Evolutionary conservation across 768 basidiomycete species (phyloP).

Genomic region (Chlorophyllum brunneum): DNA sequence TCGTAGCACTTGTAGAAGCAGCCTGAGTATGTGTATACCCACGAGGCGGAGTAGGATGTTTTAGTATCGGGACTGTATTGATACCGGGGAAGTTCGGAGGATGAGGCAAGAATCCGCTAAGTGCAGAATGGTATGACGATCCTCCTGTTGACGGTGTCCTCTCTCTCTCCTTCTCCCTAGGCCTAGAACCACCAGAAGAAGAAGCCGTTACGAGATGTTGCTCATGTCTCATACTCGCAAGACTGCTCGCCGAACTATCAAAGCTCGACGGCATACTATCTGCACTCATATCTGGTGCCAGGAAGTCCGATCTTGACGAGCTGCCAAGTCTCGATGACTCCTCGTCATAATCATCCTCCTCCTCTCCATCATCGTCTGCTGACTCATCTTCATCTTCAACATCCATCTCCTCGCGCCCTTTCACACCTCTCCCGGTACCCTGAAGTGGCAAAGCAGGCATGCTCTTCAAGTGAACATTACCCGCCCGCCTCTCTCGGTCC

Average conservation of each 20-base stretch:
- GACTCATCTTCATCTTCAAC: slow-evolving; percentile 30
- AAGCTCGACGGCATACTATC: slow-evolving; percentile 16
- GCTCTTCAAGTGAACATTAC: slow-evolving; percentile 38
- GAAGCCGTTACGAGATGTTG: not conserved
- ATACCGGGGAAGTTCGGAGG: slow-evolving; percentile 4
- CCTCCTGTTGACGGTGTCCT: not conserved
- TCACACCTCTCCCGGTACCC: slow-evolving; percentile 24
- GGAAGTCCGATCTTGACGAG: not conserved
- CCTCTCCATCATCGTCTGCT: slow-evolving; percentile 30
- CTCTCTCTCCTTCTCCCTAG: not conserved
- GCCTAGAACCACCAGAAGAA: not conserved
- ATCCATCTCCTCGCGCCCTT: slow-evolving; percentile 30
- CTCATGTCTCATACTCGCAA: not conserved
- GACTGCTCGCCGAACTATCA: slow-evolving; percentile 18
- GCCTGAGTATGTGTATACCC: not conserved
- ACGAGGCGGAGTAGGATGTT: slow-evolving; percentile 9
- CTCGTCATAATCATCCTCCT: slow-evolving; percentile 34
- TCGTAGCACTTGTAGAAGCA: not conserved
- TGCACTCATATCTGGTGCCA: not conserved
- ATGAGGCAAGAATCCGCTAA: not conserved
- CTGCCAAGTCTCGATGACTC: slow-evolving; percentile 7
- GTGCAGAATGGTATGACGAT: slow-evolving; percentile 13
- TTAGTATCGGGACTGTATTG: slow-evolving; percentile 5
- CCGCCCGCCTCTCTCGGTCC: slow-evolving; percentile 23
- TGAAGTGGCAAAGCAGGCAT: slow-evolving; percentile 44